Evolutionary conservation across 2,329 filamentous ascomycete species (phyloP), one percentile per base, ranked within the genome.

Genomic region (Aureobasidium musti): DNA sequence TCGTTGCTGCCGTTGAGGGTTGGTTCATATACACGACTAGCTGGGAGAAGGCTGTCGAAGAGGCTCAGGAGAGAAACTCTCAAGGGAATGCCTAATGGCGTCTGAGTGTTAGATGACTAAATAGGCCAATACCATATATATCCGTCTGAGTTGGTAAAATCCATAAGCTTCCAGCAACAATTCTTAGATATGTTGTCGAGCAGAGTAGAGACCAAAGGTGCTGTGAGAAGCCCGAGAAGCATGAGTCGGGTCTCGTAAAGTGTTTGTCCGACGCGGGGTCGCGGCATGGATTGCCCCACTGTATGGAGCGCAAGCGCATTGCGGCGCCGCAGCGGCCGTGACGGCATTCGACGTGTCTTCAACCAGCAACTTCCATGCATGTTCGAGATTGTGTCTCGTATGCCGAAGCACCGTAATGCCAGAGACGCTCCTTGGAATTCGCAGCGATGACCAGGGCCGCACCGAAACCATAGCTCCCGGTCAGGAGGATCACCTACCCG

Each of bases 41-140:
- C 17, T 86, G 83, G 84, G 81, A 84, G 76, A 81, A 81, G 70
- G 78, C 87, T 1, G 86, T 88, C 23, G 82, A 86, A 67, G 86
- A 85, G 68, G 87, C 87, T 3, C 79, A 82, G 63, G 77, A 76
- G 66, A 81, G 87, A 70, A 90, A 89, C 73, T 75, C 75, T 39
- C 72, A 56, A 28, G 53, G 21, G 13, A 56, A 23, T 21, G 26
- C 35, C 1, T 56, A 43, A 72, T 47, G 57, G 52, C n/a, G 6
- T 59, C 8, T 10, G 23, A 43, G 26, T 45, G 14, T 28, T 37
- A 23, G 5, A 17, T 35, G 11, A 14, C 8, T 52, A 17, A 10
- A 17, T 19, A 52, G 26, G 11, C 5, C n/a, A 19, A 17, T 17
- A 8, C 26, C 14, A 28, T 19, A 50, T 39, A 39, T 17, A 14